phyloP scores from a whole-genome alignment of 2,329 filamentous ascomycete genomes.

The Hypoxylon sp. region DNA sequence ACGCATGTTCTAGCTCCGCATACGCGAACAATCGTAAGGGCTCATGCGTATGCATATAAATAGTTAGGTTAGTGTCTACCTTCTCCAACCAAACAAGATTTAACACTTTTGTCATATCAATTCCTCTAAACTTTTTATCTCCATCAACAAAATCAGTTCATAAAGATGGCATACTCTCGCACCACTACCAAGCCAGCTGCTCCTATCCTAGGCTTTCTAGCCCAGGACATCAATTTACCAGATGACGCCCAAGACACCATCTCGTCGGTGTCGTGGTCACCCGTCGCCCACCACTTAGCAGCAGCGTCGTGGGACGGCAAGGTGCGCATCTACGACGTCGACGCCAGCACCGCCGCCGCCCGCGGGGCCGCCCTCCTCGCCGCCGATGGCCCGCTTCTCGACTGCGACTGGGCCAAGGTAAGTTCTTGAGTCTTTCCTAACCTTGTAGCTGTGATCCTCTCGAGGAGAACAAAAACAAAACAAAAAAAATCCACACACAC shows the following conservation, averaged over 20 bases:
- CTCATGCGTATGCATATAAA: slow-evolving; percentile 29
- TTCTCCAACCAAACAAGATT: not conserved
- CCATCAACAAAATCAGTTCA: no score
- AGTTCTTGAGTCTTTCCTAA: slow-evolving; percentile 49
- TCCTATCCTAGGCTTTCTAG: slow-evolving; percentile 10
- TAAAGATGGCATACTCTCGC: slow-evolving; percentile 12
- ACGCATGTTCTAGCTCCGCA: not conserved
- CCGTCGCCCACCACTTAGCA: slow-evolving; percentile 49
- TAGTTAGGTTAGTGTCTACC: slow-evolving; percentile 2
- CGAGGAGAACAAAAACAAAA: slow-evolving; percentile 8
- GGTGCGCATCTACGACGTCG: slow-evolving; percentile 53
- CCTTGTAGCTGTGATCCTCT: slow-evolving; percentile 41
- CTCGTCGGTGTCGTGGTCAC: slow-evolving; percentile 54
- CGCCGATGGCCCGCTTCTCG: slow-evolving; percentile 48
- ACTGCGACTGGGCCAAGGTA: slow-evolving; percentile 55
- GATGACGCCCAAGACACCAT: slow-evolving; percentile 52
- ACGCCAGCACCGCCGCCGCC: slow-evolving; percentile 38
- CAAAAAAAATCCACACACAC: slow-evolving; percentile 14
- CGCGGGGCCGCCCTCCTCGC: slow-evolving; percentile 43
- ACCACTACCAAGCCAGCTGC: not conserved
- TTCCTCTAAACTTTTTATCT: no score
- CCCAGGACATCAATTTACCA: slow-evolving; percentile 45
- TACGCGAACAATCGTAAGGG: no score
- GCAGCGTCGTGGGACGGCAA: slow-evolving; percentile 53
- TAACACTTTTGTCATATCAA: no score